Evolutionary conservation across 441 rosid genomes (phyloP).

Genomic region (Adansonia madagascariensis): DNA sequence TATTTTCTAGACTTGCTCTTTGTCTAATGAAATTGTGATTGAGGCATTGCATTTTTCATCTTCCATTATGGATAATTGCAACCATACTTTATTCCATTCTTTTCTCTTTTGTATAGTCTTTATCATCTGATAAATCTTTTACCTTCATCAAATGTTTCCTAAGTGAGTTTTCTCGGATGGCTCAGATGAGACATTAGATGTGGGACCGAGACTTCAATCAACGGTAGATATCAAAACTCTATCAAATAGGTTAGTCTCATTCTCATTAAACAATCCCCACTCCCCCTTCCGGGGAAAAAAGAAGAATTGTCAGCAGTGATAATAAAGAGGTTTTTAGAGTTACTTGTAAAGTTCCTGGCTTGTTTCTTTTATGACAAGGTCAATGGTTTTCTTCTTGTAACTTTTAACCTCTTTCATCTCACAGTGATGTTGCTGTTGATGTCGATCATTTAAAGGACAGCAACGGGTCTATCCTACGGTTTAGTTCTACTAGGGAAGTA

Average conservation of each 20-base stretch:
- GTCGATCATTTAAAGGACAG: conserved; percentile 33
- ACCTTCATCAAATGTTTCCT: conserved; percentile 17
- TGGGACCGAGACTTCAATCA: conserved; percentile 42
- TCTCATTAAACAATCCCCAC: conserved; percentile 6
- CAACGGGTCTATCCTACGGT: conserved; percentile 35
- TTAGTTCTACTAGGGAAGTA: conserved; percentile 31
- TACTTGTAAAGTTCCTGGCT: background rate
- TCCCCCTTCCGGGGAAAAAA: background rate
- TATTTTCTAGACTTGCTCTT: background rate
- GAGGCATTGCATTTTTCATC: background rate
- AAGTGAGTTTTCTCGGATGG: conserved; percentile 34
- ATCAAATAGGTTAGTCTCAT: conserved; percentile 46
- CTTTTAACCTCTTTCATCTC: conserved; percentile 24
- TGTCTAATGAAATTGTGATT: background rate
- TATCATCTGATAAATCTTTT: conserved; percentile 1
- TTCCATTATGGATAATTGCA: background rate
- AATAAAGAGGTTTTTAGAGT: background rate
- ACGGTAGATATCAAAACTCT: conserved; percentile 36
- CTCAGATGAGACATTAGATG: conserved; percentile 38
- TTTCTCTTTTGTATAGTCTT: background rate
- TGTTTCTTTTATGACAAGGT: background rate
- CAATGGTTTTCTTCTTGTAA: background rate
- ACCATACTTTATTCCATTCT: background rate
- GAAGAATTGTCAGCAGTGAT: background rate
- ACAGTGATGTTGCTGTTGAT: conserved; percentile 45